Evolutionary conservation across 805 yeast species (phyloP).

Genomic region (Komagataella kurtzmanii): DNA sequence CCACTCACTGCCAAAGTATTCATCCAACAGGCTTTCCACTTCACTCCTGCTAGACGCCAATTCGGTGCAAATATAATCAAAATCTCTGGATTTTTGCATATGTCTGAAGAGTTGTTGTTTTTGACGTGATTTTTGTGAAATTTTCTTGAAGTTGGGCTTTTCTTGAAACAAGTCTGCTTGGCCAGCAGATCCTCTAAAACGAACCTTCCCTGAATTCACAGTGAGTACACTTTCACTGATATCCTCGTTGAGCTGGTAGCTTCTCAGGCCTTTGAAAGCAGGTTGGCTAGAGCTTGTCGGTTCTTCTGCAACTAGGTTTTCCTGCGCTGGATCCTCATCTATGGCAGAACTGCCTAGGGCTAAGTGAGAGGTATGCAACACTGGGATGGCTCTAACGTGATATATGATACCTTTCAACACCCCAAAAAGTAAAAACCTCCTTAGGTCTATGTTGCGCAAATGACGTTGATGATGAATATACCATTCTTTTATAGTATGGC

Average conservation of each 20-base stretch:
- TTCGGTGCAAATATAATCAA: constrained; percentile 63
- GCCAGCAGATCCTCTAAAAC: constrained; percentile 9
- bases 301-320: neutral
- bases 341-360: neutral
- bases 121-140: neutral
- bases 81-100: constrained; percentile 35
- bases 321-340: neutral
- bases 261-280: constrained; percentile 4
- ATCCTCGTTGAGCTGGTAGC: neutral
- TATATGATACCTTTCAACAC: constrained; percentile 70
- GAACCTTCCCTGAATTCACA: constrained; percentile 10
- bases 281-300: neutral
- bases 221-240: constrained; percentile 4
- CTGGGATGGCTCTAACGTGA: constrained; percentile 67
- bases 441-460: constrained; percentile 58
- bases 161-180: constrained; percentile 14
- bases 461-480: constrained; percentile 46
- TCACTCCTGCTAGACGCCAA: constrained; percentile 41
- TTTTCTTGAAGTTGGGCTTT: neutral
- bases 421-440: constrained; percentile 83
- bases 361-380: constrained; percentile 10
- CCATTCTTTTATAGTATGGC: constrained; percentile 74
- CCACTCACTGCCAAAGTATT: constrained; percentile 2
- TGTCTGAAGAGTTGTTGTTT: constrained; percentile 23
- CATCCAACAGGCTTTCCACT: constrained; percentile 33